Conservation (phyloP, 2,329 filamentous ascomycete species). For the Aspergillus arachidicola region DNA sequence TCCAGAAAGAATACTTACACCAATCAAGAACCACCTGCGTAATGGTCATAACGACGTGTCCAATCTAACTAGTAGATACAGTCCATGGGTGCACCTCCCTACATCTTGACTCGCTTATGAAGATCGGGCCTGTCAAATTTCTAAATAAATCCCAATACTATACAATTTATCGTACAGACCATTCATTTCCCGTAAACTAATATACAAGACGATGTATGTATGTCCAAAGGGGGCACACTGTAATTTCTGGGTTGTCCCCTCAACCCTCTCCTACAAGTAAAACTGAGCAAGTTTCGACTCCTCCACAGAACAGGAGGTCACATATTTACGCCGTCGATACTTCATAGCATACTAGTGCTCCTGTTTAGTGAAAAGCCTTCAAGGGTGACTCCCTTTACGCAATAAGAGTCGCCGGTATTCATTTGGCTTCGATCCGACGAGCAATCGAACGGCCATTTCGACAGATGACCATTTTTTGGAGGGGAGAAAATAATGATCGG, state of each 20-base stretch:
- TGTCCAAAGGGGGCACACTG: neutral
- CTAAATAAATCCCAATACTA: neutral
- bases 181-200: neutral
- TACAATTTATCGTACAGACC: neutral
- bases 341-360: neutral
- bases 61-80: neutral
- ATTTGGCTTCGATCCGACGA: neutral
- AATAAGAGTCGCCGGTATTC: neutral
- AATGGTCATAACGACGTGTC: constrained; percentile 4
- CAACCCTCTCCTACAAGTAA: neutral
- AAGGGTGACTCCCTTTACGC: neutral
- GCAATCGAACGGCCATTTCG: neutral
- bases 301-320: neutral
- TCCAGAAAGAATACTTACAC: neutral
- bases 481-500: neutral
- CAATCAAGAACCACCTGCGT: neutral
- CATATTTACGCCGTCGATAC: neutral
- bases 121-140: constrained; percentile 1
- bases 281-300: neutral
- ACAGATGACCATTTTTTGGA: neutral
- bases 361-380: neutral
- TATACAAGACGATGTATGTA: constrained; percentile 4
- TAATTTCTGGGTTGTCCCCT: neutral
- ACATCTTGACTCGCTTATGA: neutral
- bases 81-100: neutral